Base-by-base conservation (phyloP, 208 protist genomes). In the Crithidia acanthocephali region DNA sequence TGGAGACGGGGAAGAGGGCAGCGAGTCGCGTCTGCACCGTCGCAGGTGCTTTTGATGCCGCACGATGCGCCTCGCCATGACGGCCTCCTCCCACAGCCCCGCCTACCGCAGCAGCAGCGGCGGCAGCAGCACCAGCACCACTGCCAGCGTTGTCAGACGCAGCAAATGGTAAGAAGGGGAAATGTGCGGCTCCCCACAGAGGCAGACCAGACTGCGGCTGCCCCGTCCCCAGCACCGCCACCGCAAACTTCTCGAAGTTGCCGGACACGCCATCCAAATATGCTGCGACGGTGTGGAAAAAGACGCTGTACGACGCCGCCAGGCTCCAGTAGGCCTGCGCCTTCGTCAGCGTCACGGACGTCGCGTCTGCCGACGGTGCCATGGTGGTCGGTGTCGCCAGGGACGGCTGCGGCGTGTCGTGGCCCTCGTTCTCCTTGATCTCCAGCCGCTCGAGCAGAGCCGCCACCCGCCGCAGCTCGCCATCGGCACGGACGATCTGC, bases 241-340 rank as follows among this genome's bases (percentile, higher is more conserved):
- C 47, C 6, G 77, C 77, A 45, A 71, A 55, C 2, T 6, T 15
- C 27, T 74, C 64, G 10, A 81, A 79, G 25, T 61, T n/a, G 0
- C 65, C 77, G 33, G 20, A 23, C 40, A 76, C 23, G 9, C 61
- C 68, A 16, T 75, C 68, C 27, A 74, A 22, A 28, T 72, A 74
- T 9, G 76, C 51, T 3, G 81, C 37, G 32, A 75, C 59, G n/a
- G 73, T 60, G 71, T 88, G 55, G 53, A 88, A 85, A 59, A 85
- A 88, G 0, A 74, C 25, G 32, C 23, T 40, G 80, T 85, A 84
- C 16, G 81, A 72, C 28, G 52, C 47, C 44, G 76, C 37, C 16
- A 83, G 27, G 6, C 22, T 6, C 51, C 57, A 74, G 53, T 68
- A 77, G 47, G 66, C 68, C 44, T 74, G 59, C 18, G 42, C 27